Percentiles rank a stretch among this genome's conserved stretches.
Conservation (phyloP, 495 filamentous ascomycete genomes). For the Choiromyces venosus region DNA sequence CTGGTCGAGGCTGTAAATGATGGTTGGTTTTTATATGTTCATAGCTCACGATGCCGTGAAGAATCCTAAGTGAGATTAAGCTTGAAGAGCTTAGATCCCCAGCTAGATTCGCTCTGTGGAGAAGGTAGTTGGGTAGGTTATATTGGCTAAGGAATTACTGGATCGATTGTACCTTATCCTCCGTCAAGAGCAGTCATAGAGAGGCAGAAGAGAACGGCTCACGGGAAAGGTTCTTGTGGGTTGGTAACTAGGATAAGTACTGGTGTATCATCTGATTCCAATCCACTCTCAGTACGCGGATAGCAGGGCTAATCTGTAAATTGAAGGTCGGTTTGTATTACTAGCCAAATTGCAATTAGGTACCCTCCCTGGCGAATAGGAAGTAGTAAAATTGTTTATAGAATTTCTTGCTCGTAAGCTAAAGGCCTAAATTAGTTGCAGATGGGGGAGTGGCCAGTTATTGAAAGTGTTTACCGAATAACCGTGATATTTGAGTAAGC, state of each 20-base stretch:
- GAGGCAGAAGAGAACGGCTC: neutral
- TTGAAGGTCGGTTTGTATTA: no score
- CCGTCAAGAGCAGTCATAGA: neutral
- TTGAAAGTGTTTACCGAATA: neutral
- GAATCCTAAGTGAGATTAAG: neutral
- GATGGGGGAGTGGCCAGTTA: neutral
- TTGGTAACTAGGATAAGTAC: neutral
- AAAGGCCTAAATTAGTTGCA: no score
- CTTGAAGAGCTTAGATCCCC: neutral
- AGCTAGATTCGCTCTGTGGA: neutral
- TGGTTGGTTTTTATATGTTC: no score
- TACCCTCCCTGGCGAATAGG: neutral
- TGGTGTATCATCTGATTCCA: neutral
- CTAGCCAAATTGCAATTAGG: neutral
- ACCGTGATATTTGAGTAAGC: neutral
- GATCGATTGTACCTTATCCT: neutral
- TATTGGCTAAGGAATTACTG: neutral
- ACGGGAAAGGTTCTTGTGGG: neutral
- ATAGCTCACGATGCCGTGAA: neutral
- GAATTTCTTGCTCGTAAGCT: neutral
- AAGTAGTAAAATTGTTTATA: neutral
- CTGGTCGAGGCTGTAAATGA: neutral
- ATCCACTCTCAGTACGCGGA: neutral
- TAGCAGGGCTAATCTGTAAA: neutral
- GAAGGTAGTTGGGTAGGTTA: neutral